Evolutionary conservation across 1,284 basidiomycete species (phyloP), one percentile per base, ranked within the genome.

Genomic region (Sanghuangporus weigelae): DNA sequence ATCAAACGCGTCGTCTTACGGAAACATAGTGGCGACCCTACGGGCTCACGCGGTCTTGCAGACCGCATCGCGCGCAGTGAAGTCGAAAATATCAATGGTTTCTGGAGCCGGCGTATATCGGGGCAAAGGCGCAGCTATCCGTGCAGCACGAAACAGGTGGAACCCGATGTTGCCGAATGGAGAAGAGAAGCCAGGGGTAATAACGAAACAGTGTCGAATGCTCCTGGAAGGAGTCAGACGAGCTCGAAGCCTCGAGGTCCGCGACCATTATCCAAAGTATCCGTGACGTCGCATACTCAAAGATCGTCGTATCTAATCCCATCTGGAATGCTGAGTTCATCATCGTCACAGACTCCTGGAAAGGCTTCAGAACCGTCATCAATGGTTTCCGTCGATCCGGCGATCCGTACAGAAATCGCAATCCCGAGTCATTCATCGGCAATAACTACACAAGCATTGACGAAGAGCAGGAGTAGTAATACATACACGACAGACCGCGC

Each of bases 51-150:
- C 14, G 48, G 56, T 14, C 62, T 63, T 23, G 62, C 62, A 16
- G 40, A 58, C 26, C 36, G 49, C 14, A 35, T 63, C 14, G 62
- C 55, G 16, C 38, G 56, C 19, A 61, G 59, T 31, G 64, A 65
- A 42, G 50, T 54, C 19, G 64, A 61, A 19, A 56, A 57, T 40
- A 62, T 65, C 40, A 55, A n/a, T 38, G 64, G 64, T 11, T 65
- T 65, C 26, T 65, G 64, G 64, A 62, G 60, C 23, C 60, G 58
- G 40, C 38, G 63, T 16, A 31, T 64, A 14, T 59, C 63, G 23
- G 42, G 49, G 11, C 46, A 55, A 39, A 64, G 54, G 31, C 51
- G 63, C 38, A 54, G 53, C 35, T 12, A 19, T 49, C 58, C 58
- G n/a, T 35, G 42, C 56, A 46, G 56, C 23, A 38, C 38, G 16